Base-by-base conservation (phyloP, 2,329 filamentous ascomycete species). In the Aspergillus spinulosporus region DNA sequence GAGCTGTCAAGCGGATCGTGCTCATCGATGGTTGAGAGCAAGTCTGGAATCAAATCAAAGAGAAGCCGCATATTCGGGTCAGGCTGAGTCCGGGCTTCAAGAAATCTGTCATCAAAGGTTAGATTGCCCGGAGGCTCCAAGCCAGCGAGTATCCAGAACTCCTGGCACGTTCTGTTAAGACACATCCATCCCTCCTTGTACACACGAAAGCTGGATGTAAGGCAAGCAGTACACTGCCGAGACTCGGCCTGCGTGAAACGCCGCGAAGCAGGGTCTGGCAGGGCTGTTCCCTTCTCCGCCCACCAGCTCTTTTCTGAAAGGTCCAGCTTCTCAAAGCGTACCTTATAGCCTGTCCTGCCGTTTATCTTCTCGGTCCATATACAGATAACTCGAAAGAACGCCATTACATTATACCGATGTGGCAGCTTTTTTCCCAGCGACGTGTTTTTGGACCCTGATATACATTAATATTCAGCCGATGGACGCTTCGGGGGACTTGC, bases 381-480 rank as follows among this genome's bases (percentile, higher is more conserved):
- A 49, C 87, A 76, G 0, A 86, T 88, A 9, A 89, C 76, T 48
- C 85, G 83, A 68, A 89, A 92, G 68, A 80, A 85, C n/a, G 79
- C 87, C 42, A 92, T 76, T 0, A 90, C 84, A 54, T 82, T 85
- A 64, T 86, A 91, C 0, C 79, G 74, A 56, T 86, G 78, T 0
- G 82, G 81, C 5, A 86, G 74, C 28, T 76, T 73, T 1, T 77
- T 78, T 0, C 78, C 76, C 14, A 81, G 75, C 21, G 78, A 67
- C 3, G 68, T 66, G 59, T 85, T 83, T 52, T 79, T 69, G 12
- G 79, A 68, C 1, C 87, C 85, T 80, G 42, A 5, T 3, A 32
- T 36, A 21, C 43, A 9, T 42, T 49, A 15, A 45, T 52, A 11
- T 5, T 4, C 26, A 5, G n/a, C 11, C 7, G 21, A 42, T 15